phyloP scores from a whole-genome alignment of 805 yeast genomes.

The Yueomyces sp. region DNA sequence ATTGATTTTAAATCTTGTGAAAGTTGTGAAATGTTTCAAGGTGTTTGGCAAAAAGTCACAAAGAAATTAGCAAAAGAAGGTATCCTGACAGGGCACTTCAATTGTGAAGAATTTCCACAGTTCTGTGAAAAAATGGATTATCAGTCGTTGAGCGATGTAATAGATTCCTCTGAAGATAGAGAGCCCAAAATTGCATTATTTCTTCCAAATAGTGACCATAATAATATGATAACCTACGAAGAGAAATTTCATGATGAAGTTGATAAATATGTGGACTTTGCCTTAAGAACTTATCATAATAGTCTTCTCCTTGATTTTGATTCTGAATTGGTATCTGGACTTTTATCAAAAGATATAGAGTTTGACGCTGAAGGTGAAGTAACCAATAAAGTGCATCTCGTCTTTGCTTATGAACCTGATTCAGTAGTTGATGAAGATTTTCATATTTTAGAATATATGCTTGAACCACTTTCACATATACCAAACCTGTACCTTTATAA shows the following conservation, averaged over 20 bases:
- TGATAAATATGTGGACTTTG: conserved; percentile 30
- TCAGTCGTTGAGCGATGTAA: conserved; percentile 17
- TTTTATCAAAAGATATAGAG: conserved; percentile 8
- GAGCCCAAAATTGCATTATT: conserved; percentile 36
- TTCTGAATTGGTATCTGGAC: conserved; percentile 3
- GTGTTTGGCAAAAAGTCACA: conserved; percentile 45
- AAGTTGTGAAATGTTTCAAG: conserved; percentile 37
- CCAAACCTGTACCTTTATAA: conserved; percentile 44
- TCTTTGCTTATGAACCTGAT: conserved; percentile 39
- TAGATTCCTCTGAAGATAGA: conserved; percentile 6
- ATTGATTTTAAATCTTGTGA: conserved; percentile 31
- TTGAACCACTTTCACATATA: conserved; percentile 46
- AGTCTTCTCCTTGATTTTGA: conserved; percentile 26
- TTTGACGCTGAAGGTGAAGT: conserved; percentile 7
- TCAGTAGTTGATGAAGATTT: conserved; percentile 44
- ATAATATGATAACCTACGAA: conserved; percentile 14
- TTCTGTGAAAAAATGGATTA: conserved; percentile 43
- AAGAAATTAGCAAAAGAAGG: conserved; percentile 29
- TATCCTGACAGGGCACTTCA: conserved; percentile 41
- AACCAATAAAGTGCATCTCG: conserved; percentile 27
- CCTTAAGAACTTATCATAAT: conserved; percentile 34
- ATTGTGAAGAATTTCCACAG: conserved; percentile 37
- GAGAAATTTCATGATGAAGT: conserved; percentile 14
- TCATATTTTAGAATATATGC: conserved; percentile 42
- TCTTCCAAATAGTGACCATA: conserved; percentile 31